These are phyloP conservation scores for Casuarina glauca DNA, from an alignment of 306 rosid genomes.

Conservation along the genomic window DNA sequence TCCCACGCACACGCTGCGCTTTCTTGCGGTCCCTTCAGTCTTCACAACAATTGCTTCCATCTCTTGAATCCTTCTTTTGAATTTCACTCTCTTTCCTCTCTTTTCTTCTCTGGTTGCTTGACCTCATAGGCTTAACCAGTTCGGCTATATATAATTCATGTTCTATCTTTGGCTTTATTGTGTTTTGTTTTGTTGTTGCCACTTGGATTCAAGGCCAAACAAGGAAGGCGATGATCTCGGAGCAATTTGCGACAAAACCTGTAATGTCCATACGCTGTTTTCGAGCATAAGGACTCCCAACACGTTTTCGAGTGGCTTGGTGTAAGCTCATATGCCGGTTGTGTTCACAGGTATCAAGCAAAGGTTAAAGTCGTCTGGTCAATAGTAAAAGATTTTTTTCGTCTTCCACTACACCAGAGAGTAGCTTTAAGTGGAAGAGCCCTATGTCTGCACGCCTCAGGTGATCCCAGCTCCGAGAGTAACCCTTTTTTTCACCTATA, in stretches of 20 bases:
- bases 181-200: constrained; percentile 36
- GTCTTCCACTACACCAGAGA: not conserved
- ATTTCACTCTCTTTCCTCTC: not conserved
- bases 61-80: constrained; percentile 10
- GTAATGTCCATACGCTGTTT: constrained; percentile 24
- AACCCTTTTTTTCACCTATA: too few species aligned
- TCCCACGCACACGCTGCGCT: constrained; percentile 21
- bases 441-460: too few species aligned
- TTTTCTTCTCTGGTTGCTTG: not conserved
- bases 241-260: constrained; percentile 28
- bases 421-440: not conserved
- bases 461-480: too few species aligned
- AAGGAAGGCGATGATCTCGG: constrained; percentile 35
- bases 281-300: too few species aligned
- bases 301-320: not conserved
- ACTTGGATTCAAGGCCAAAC: constrained; percentile 30
- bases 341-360: not conserved
- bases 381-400: not conserved
- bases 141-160: constrained; percentile 30
- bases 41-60: constrained; percentile 44
- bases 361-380: not conserved
- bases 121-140: constrained; percentile 7
- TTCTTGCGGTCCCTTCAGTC: constrained; percentile 42
- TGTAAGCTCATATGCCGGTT: not conserved
- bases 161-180: constrained; percentile 36